Conservation (phyloP, 2,329 filamentous ascomycete species). For the Thielaviopsis populi region DNA sequence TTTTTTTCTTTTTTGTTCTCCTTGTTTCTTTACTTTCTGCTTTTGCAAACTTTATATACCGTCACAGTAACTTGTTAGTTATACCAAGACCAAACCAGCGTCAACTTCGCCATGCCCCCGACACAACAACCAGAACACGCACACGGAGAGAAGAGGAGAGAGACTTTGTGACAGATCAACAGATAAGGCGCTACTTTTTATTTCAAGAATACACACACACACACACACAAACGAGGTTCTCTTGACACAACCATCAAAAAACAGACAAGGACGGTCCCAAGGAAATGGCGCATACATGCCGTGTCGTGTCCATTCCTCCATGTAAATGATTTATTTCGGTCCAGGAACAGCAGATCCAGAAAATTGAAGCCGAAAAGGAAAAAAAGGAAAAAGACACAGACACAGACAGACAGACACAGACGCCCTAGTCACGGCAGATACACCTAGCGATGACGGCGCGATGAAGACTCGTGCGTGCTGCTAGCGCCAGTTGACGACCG, state of each 20-base stretch:
- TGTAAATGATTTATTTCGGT: no score
- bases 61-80: slow-evolving; percentile 11
- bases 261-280: not conserved
- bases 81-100: not conserved
- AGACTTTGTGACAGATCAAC: not conserved
- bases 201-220: slow-evolving; percentile 12
- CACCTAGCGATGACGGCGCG: slow-evolving; percentile 15
- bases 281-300: not conserved
- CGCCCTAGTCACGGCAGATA: not conserved
- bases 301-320: no score
- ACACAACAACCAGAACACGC: no score
- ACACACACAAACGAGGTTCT: not conserved
- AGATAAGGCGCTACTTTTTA: slow-evolving; percentile 11
- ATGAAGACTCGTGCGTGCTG: slow-evolving; percentile 11
- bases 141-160: not conserved
- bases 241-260: not conserved
- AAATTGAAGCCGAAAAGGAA: not conserved
- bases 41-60: slow-evolving; percentile 5
- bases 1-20: not conserved
- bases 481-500: not conserved
- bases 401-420: not conserved
- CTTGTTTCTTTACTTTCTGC: not conserved
- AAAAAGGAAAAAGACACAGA: no score
- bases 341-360: not conserved
- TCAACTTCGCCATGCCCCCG: not conserved